Evolutionary conservation across 2,329 filamentous ascomycete genomes (phyloP).

Genomic region (Trichoderma sp.): DNA sequence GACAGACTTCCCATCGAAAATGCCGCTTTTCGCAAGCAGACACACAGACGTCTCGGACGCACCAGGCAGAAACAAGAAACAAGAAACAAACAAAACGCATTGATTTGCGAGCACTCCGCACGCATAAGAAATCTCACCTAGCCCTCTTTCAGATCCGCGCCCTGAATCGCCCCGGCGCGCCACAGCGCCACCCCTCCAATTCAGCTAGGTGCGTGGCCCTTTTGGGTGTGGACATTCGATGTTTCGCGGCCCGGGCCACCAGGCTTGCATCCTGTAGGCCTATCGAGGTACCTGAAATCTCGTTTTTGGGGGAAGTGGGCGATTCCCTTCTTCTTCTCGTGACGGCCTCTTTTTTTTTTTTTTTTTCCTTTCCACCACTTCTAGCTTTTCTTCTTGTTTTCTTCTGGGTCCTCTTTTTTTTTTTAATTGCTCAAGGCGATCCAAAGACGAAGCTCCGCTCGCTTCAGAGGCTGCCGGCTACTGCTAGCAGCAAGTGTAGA

Average conservation of each 20-base stretch:
- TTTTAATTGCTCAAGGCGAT: background rate
- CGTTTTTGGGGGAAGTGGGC: constrained; percentile 7
- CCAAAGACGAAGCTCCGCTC: background rate
- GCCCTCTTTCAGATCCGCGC: background rate
- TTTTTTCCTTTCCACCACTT: background rate
- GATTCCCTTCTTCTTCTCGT: background rate
- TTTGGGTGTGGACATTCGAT: constrained; percentile 10
- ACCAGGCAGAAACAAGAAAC: background rate
- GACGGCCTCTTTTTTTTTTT: constrained; percentile 3
- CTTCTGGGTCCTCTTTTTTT: background rate
- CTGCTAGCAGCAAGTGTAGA: background rate
- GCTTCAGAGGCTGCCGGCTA: constrained; percentile 10
- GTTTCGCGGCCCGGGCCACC: constrained; percentile 25
- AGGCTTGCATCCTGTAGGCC: constrained; percentile 4
- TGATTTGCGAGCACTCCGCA: too few species aligned
- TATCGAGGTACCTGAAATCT: background rate
- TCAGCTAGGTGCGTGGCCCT: constrained; percentile 15
- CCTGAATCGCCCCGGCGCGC: constrained; percentile 10
- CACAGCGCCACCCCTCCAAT: background rate
- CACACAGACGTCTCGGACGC: background rate
- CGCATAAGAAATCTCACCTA: background rate
- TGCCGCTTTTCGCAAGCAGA: background rate
- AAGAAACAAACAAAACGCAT: background rate
- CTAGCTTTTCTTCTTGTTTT: background rate
- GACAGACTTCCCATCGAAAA: background rate